Base-by-base conservation (phyloP, 2,329 filamentous ascomycete species). In the Colletotrichum horii region DNA sequence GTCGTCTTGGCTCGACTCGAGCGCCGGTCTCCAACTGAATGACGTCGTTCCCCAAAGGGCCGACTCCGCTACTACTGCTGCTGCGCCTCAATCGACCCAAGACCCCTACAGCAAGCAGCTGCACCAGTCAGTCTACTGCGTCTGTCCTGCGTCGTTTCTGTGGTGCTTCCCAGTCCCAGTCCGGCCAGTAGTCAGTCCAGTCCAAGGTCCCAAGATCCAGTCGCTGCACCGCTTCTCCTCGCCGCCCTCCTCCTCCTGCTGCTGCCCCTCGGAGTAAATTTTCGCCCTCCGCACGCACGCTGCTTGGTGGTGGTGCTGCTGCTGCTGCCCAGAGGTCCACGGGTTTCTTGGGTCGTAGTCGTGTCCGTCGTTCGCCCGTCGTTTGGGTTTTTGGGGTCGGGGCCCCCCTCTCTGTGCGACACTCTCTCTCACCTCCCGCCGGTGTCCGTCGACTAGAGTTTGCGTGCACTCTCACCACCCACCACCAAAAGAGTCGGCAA, bases 1-100 rank as follows among this genome's bases (percentile, higher is more conserved):
- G 16, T 43, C 61, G 34, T 43, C 61, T 66, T 55, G 64, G 19
- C 64, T 55, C 22, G 64, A 66, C 24, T 52, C 26, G 36, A 66
- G 16, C 24, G 26, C 43, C 32, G 52, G 36, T 58, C 32, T 64
- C 66, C 52, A 19, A 26, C 52, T 67, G 73, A 36, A 73, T 75
- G 73, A 75, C 73, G 73, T 75, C 73, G 73, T 58, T 64, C 56
- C 61, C 71, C 69, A 75, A 73, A 73, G 69, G 64, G 15, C 64
- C 73, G 73, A 68, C 73, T 75, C 73, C 73, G 73, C 73, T 68
- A 62, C 61, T 43, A 58, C 68, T 66, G 73, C 69, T 75, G 73
- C 73, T 75, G 73, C 73, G 73, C 73, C 73, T 73, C 73, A 75
- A 71, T 75, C 70, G 64, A 70, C 65, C 67, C 43, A 52, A 48